Conservation (phyloP, 306 rosid species). For the Rosa rugosa region DNA sequence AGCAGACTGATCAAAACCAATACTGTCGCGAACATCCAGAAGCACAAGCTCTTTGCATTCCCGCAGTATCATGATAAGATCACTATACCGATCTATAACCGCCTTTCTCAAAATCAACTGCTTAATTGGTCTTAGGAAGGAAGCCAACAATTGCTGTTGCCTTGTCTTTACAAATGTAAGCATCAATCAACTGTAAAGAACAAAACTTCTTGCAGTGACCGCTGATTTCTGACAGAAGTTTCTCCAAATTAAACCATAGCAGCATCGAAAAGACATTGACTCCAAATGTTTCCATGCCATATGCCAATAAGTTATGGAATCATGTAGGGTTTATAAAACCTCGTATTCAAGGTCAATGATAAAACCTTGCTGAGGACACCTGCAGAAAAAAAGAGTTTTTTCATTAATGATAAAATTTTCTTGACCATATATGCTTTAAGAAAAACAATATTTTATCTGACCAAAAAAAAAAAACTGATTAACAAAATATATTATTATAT, state of each 20-base stretch:
- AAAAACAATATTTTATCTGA: not conserved
- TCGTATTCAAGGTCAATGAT: not conserved
- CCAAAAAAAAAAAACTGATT: not conserved
- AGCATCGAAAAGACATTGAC: not conserved
- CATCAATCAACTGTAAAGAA: not conserved
- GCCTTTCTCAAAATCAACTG: not conserved
- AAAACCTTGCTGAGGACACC: not conserved
- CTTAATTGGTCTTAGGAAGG: not conserved
- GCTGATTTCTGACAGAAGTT: not conserved
- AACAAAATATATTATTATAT: too few relatives aligned
- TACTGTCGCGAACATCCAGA: too few relatives aligned
- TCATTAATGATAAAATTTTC: too few relatives aligned
- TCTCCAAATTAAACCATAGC: not conserved
- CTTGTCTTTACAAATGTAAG: not conserved
- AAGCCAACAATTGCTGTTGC: not conserved
- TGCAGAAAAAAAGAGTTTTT: not conserved
- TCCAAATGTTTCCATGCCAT: not conserved
- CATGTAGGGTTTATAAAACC: not conserved
- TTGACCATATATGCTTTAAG: not conserved
- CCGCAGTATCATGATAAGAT: too few relatives aligned
- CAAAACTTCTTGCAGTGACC: not conserved
- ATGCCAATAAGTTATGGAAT: not conserved
- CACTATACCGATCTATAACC: not conserved
- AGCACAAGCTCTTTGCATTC: too few relatives aligned
- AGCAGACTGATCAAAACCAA: too few relatives aligned